These are phyloP conservation scores for Lolium multiflorum DNA, from an alignment of 176 grass and related monocot genomes.

Conservation along the genomic window DNA sequence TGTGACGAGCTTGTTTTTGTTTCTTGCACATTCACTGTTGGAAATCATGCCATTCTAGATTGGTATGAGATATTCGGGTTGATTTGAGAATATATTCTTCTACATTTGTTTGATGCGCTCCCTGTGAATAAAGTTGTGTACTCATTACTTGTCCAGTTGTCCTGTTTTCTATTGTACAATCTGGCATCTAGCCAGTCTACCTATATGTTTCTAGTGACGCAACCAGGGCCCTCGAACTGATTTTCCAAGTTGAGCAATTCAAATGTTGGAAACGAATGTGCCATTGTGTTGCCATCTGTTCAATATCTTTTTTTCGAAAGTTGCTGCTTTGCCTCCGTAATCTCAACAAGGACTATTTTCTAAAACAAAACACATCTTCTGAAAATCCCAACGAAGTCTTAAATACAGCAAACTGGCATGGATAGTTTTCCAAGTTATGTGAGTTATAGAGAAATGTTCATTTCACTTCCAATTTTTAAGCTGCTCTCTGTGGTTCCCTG, in stretches of 20 bases:
- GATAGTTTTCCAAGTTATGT: neutral
- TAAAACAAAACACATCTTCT: neutral
- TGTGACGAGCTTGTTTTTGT: neutral
- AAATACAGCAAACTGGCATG: slow-evolving; percentile 1
- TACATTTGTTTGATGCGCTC: neutral
- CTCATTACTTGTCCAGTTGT: slow-evolving; percentile 9
- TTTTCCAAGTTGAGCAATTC: neutral
- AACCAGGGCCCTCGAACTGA: neutral
- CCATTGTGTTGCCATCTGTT: neutral
- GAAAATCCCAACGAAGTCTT: neutral
- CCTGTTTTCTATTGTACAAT: neutral
- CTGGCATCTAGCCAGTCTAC: neutral
- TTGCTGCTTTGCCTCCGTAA: neutral
- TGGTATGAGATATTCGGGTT: neutral
- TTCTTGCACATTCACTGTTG: neutral
- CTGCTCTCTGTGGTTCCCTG: neutral
- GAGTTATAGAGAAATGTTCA: neutral
- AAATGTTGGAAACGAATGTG: neutral
- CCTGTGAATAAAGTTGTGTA: neutral
- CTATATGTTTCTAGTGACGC: neutral
- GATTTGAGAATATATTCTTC: neutral
- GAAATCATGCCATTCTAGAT: neutral
- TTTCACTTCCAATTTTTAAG: neutral
- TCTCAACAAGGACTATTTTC: neutral
- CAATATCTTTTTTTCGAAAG: neutral